Evolutionary conservation across 768 basidiomycete genomes (phyloP).

Genomic region (Megacollybia marginata): DNA sequence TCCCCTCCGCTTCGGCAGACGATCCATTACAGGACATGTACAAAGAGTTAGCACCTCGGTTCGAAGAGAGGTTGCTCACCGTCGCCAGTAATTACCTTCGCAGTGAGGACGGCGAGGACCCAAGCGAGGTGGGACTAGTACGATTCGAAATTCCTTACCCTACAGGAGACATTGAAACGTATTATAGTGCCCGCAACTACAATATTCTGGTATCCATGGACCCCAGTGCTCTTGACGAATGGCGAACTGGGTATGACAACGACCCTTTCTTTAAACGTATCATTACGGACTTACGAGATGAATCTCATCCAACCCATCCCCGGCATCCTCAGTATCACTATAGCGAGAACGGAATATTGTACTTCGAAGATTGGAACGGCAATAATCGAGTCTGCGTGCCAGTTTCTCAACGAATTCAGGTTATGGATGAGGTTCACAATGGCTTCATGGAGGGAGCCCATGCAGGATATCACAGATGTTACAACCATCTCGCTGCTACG

Average conservation of each 20-base stretch:
- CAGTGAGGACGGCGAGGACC: not conserved
- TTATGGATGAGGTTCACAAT: constrained; percentile 1
- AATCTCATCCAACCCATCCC: not conserved
- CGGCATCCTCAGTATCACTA: not conserved
- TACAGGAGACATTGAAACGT: not conserved
- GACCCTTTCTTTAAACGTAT: not conserved
- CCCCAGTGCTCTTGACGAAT: not conserved
- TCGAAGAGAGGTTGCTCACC: not conserved
- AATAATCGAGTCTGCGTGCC: constrained; percentile 2
- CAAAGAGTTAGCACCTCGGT: too few species aligned
- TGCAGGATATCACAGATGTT: not conserved
- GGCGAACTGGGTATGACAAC: not conserved
- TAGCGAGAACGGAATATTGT: not conserved
- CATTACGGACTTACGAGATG: not conserved
- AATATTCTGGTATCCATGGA: not conserved
- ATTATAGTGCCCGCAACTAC: not conserved
- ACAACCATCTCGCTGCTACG: not conserved
- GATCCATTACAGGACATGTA: not conserved
- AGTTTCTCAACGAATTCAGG: not conserved
- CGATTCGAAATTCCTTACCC: not conserved
- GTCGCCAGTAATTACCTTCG: too few species aligned
- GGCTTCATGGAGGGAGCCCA: not conserved
- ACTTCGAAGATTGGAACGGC: constrained; percentile 1
- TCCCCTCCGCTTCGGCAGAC: too few species aligned
- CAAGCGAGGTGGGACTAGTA: not conserved